phyloP scores from a whole-genome alignment of 352 stramenopile species.

The Pythium dissimile region DNA sequence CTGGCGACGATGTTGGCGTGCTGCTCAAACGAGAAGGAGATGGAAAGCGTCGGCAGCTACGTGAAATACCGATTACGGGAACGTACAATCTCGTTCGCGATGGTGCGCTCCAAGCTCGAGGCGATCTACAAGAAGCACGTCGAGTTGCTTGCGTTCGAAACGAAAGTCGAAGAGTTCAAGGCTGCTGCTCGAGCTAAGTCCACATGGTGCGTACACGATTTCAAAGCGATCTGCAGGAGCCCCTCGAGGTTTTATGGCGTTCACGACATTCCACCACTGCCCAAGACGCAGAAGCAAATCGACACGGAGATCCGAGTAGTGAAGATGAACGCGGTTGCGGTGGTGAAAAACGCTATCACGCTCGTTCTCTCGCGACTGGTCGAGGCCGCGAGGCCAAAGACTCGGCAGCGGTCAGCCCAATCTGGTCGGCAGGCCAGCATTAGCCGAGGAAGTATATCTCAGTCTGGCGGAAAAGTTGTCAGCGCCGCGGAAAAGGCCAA shows the following conservation, averaged over 20 bases:
- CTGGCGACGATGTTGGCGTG: conserved; percentile 55
- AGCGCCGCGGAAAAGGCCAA: conserved; percentile 17
- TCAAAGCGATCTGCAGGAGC: conserved; percentile 35
- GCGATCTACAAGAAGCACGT: conserved; percentile 38
- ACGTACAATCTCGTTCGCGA: conserved; percentile 28
- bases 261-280: conserved; percentile 41
- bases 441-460: conserved; percentile 6
- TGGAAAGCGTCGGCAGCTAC: conserved; percentile 38
- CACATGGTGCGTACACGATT: conserved; percentile 57
- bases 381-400: conserved; percentile 9
- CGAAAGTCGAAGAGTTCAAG: conserved; percentile 38
- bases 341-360: conserved; percentile 33
- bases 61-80: conserved; percentile 49
- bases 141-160: conserved; percentile 33
- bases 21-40: conserved; percentile 55
- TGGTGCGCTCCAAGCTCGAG: conserved; percentile 13
- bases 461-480: not conserved
- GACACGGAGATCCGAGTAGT: conserved; percentile 29
- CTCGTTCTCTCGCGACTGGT: conserved; percentile 38
- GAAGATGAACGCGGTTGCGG: conserved; percentile 18
- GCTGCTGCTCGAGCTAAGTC: conserved; percentile 41
- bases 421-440: not conserved
- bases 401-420: conserved; percentile 10
- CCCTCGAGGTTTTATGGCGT: conserved; percentile 53
- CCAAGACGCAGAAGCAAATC: conserved; percentile 40